These are phyloP conservation scores for Candida tibetensis DNA, from an alignment of 805 yeast genomes.

Conservation along the genomic window DNA sequence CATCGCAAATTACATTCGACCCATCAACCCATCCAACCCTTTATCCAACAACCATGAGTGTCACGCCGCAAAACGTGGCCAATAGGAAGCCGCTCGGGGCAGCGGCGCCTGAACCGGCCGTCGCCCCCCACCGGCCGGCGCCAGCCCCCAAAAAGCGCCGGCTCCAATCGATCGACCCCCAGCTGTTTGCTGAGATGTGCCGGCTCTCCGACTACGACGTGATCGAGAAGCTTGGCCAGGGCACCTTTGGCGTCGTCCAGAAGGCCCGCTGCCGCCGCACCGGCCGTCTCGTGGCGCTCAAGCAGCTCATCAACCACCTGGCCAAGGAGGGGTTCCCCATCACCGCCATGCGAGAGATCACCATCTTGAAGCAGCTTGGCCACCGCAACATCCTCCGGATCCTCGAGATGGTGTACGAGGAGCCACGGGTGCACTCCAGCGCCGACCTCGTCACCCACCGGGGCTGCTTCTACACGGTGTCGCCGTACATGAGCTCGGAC, in stretches of 20 bases:
- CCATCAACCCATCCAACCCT: too few species aligned
- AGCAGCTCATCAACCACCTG: conserved; percentile 75
- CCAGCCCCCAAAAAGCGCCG: neutral
- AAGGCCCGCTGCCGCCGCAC: conserved; percentile 63
- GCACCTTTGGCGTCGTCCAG: conserved; percentile 69
- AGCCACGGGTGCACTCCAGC: conserved; percentile 25
- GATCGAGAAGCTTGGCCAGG: conserved; percentile 41
- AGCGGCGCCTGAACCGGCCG: too few species aligned
- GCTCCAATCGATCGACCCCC: conserved; percentile 4
- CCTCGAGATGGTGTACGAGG: conserved; percentile 68
- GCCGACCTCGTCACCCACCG: conserved; percentile 35
- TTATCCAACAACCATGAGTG: too few species aligned
- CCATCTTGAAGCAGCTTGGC: conserved; percentile 66
- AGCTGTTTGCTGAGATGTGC: conserved; percentile 31
- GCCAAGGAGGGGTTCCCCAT: conserved; percentile 86
- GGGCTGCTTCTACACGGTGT: conserved; percentile 73
- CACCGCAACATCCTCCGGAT: conserved; percentile 75
- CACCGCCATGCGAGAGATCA: conserved; percentile 91
- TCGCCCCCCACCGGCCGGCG: too few species aligned
- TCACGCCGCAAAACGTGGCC: too few species aligned
- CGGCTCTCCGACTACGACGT: conserved; percentile 30
- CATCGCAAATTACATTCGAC: too few species aligned
- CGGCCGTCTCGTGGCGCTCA: conserved; percentile 74
- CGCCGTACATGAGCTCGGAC: conserved; percentile 92
- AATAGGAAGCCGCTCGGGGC: neutral